Percentiles rank a stretch among this genome's conserved stretches.
Conservation (phyloP, 805 yeast species). For the Teunomyces tritomae region DNA sequence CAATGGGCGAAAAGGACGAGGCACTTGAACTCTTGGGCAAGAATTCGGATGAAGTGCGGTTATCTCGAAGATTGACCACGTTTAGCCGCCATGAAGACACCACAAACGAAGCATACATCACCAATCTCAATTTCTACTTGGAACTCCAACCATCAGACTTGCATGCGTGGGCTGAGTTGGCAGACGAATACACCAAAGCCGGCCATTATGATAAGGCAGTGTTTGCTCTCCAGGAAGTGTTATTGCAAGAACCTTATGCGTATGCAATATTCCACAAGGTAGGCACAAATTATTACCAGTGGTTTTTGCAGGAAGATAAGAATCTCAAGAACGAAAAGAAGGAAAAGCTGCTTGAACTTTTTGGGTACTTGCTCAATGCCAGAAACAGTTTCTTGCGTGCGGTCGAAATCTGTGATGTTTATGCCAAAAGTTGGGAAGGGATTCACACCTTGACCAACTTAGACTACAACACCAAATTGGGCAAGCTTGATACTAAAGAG, state of each 20-base stretch:
- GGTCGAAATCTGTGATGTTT: constrained; percentile 72
- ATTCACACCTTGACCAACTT: constrained; percentile 36
- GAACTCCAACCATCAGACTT: constrained; percentile 72
- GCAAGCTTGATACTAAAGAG: constrained; percentile 16
- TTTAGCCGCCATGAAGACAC: constrained; percentile 25
- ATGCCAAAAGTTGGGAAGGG: constrained; percentile 74
- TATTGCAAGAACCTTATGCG: constrained; percentile 66
- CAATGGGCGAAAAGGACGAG: constrained; percentile 38
- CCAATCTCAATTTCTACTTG: constrained; percentile 51
- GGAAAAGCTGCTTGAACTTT: constrained; percentile 27
- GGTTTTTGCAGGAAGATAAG: constrained; percentile 20
- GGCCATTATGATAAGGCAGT: constrained; percentile 70
- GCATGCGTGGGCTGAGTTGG: constrained; percentile 76
- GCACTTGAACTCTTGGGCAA: constrained; percentile 28
- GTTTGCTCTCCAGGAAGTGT: constrained; percentile 65
- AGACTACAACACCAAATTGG: constrained; percentile 13
- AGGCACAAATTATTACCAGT: constrained; percentile 44
- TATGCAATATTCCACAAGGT: constrained; percentile 62
- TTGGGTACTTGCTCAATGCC: constrained; percentile 24
- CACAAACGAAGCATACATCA: constrained; percentile 46
- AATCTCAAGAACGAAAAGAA: constrained; percentile 19
- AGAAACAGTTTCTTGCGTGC: constrained; percentile 60
- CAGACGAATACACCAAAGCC: constrained; percentile 53
- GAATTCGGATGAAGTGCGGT: constrained; percentile 33
- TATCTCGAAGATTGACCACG: constrained; percentile 37